Evolutionary conservation across 2,329 filamentous ascomycete genomes (phyloP), one percentile per base, ranked within the genome.

Genomic region (Helminthosporium solani): DNA sequence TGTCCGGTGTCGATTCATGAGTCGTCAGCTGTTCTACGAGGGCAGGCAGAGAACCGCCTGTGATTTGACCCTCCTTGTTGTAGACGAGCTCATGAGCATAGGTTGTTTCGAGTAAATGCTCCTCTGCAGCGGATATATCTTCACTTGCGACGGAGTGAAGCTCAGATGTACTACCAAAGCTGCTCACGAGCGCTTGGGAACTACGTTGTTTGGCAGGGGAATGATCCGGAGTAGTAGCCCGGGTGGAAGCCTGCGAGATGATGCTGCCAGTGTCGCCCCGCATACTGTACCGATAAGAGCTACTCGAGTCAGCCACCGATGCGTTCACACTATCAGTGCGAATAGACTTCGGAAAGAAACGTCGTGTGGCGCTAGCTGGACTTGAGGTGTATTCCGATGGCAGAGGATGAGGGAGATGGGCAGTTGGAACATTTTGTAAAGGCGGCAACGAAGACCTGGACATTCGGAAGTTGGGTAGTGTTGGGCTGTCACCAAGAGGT

Each of bases 11-110:
- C 0, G 90, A 88, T 67, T 96, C 90, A 66, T 95, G 90, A 0
- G 88, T 90, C 0, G 94, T 97, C 33, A 99, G 81, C 52, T 90
- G 86, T 75, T 99, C 94, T n/a, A 99, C 86, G 21, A 99, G 76
- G 2, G 94, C 94, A 4, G 88, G 84, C 11, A 99, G 79, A 2
- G 90, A 95, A 12, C 94, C 94, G 37, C 94, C 94, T 33, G 88
- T 88, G n/a, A 99, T 86, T 52, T 95, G 88, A 1, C 92, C 91
- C 57, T 97, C 92, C 68, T 95, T 95, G 74, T 95, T 96, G 68
- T 88, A 87, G 62, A 96, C 84, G 38, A 99, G 78, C 66, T 99
- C 92, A 62, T 96, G 88, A 0, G 90, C 89, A 62, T 83, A 96
- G 0, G 91, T 96, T 72, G 87, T 95, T 66, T 91, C 88, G n/a